phyloP scores from a whole-genome alignment of 148 eudicot genomes.

The Nepenthes gracilis region DNA sequence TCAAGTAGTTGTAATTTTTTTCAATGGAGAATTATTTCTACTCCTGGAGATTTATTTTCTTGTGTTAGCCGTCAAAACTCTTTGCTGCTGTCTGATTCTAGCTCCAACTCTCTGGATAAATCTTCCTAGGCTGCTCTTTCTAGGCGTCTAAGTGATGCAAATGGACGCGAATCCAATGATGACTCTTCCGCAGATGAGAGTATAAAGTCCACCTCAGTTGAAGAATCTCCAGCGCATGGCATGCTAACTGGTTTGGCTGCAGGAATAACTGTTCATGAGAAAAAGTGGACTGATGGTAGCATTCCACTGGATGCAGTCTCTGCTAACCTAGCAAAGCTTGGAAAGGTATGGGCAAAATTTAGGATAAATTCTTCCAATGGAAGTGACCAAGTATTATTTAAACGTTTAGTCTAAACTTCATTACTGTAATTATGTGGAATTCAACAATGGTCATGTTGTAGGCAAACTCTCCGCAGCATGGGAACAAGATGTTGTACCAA shows the following conservation, averaged over 20 bases:
- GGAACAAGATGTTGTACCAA: too few relatives aligned
- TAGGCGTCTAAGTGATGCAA: conserved; percentile 81
- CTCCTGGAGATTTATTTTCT: too few relatives aligned
- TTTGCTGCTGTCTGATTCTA: too few relatives aligned
- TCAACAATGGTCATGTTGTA: too few relatives aligned
- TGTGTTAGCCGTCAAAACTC: too few relatives aligned
- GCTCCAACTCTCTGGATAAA: background rate
- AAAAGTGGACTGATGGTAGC: conserved; percentile 99
- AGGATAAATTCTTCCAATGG: background rate
- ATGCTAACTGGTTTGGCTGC: conserved; percentile 32
- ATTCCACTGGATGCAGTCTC: conserved; percentile 67
- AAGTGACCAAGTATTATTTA: background rate
- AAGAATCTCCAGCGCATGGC: conserved; percentile 21
- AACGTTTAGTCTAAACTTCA: too few relatives aligned
- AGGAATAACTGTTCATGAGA: conserved; percentile 68
- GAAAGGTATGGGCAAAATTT: conserved; percentile 47
- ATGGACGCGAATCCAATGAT: conserved; percentile 33
- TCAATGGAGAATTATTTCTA: too few relatives aligned
- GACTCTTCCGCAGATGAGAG: conserved; percentile 37
- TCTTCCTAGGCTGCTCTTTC: conserved; percentile 75
- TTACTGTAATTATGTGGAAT: too few relatives aligned
- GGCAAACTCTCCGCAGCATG: too few relatives aligned
- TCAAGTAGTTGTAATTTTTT: too few relatives aligned
- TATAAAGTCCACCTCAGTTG: conserved; percentile 23
- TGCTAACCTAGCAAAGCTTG: conserved; percentile 62